phyloP scores from a whole-genome alignment of 2,329 filamentous ascomycete species.

The Trichophyton rubrum region DNA sequence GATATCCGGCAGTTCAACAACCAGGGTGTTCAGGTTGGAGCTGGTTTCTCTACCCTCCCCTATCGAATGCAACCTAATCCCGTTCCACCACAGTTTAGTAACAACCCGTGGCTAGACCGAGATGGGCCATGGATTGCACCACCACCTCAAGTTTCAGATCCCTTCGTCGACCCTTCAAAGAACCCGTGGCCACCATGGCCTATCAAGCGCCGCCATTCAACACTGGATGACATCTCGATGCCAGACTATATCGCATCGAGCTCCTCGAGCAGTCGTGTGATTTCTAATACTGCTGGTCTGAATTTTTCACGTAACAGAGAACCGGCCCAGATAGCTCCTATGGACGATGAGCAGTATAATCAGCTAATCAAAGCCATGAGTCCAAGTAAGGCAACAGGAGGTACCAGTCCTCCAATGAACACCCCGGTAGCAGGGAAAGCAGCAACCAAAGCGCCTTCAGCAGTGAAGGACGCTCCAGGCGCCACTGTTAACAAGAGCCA shows the following conservation, averaged over 20 bases:
- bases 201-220: slow-evolving; percentile 24
- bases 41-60: slow-evolving; percentile 18
- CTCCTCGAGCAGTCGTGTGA: slow-evolving; percentile 28
- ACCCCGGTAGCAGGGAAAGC: slow-evolving; percentile 17
- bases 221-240: slow-evolving; percentile 38
- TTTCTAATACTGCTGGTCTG: slow-evolving; percentile 31
- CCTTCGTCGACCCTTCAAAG: slow-evolving; percentile 30
- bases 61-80: slow-evolving; percentile 22
- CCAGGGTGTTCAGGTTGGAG: slow-evolving; percentile 16
- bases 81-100: slow-evolving; percentile 17
- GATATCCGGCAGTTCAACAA: slow-evolving; percentile 15
- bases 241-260: slow-evolving; percentile 35
- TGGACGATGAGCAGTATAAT: slow-evolving; percentile 28
- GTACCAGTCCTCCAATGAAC: slow-evolving; percentile 23
- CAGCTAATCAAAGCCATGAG: slow-evolving; percentile 28
- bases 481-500: slow-evolving; percentile 9
- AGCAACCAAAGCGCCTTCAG: neutral
- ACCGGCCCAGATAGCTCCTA: slow-evolving; percentile 22
- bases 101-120: slow-evolving; percentile 11
- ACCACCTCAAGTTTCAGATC: slow-evolving; percentile 25
- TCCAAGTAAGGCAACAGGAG: slow-evolving; percentile 21
- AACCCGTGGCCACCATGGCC: slow-evolving; percentile 15
- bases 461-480: neutral
- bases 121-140: slow-evolving; percentile 21
- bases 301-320: slow-evolving; percentile 33